Evolutionary conservation across 139 green algal genomes (phyloP).

Genomic region (Chlorella vulgaris): DNA sequence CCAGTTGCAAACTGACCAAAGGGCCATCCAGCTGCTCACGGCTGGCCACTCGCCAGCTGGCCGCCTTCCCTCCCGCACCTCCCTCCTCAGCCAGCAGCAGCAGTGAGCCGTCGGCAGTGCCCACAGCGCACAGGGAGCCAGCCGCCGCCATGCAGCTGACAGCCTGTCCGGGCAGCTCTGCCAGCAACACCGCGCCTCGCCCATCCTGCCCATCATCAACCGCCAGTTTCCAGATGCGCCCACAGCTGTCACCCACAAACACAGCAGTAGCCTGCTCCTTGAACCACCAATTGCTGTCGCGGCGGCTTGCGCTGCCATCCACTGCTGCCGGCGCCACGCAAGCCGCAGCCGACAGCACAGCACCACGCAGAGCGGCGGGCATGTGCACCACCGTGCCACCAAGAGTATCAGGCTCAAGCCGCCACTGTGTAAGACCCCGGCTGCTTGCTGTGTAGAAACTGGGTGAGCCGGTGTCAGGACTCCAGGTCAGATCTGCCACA

Average conservation of each 20-base stretch:
- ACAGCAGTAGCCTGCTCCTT: background rate
- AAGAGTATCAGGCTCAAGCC: constrained; percentile 50
- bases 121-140: background rate
- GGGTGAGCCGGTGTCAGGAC: constrained; percentile 12
- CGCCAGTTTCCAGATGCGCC: constrained; percentile 28
- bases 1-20: background rate
- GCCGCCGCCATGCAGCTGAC: background rate
- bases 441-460: constrained; percentile 53
- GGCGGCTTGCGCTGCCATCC: background rate
- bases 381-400: constrained; percentile 39
- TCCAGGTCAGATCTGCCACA: constrained; percentile 43
- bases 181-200: background rate
- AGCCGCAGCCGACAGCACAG: background rate
- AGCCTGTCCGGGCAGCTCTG: constrained; percentile 16
- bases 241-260: background rate
- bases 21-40: constrained; percentile 17
- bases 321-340: background rate
- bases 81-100: constrained; percentile 4
- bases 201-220: constrained; percentile 20
- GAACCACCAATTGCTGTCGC: no score
- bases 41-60: background rate
- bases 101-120: constrained; percentile 4
- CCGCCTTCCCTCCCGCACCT: background rate
- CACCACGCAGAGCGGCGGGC: background rate
- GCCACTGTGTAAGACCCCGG: constrained; percentile 60